Conservation (phyloP, 2,329 filamentous ascomycete species). For the Dendryphion nanum region DNA sequence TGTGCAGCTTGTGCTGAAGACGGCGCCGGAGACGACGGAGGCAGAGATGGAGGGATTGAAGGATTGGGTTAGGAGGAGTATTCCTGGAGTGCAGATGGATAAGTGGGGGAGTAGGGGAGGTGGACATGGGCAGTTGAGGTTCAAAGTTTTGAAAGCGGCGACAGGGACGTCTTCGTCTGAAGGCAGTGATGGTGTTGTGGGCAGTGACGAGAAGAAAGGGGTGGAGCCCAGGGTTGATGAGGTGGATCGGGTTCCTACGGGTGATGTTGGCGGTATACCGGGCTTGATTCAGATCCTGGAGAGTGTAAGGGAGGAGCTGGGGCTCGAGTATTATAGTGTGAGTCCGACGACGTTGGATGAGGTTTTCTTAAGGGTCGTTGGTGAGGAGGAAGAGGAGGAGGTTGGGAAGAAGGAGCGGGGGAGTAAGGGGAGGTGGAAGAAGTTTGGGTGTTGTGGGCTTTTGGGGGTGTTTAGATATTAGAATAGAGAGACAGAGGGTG, state of each 20-base stretch:
- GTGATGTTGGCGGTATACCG: constrained; percentile 55
- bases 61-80: constrained; percentile 61
- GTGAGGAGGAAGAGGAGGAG: constrained; percentile 67
- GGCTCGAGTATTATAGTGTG: constrained; percentile 83
- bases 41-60: constrained; percentile 67
- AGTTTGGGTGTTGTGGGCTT: not conserved
- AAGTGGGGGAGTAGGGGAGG: constrained; percentile 64
- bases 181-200: constrained; percentile 9
- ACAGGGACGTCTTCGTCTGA: constrained; percentile 9
- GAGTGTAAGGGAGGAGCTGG: constrained; percentile 64
- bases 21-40: constrained; percentile 69
- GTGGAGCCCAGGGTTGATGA: not conserved
- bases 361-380: constrained; percentile 84
- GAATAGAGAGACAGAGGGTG: not conserved
- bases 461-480: not conserved
- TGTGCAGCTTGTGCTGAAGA: constrained; percentile 74
- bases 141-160: constrained; percentile 64
- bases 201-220: constrained; percentile 12
- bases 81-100: constrained; percentile 63
- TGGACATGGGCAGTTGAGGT: constrained; percentile 81
- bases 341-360: constrained; percentile 85
- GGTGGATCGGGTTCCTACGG: not conserved
- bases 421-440: not conserved
- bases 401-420: not conserved
- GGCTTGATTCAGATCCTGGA: constrained; percentile 72